Evolutionary conservation across 805 yeast species (phyloP).

Genomic region (Debaryomyces castellii): DNA sequence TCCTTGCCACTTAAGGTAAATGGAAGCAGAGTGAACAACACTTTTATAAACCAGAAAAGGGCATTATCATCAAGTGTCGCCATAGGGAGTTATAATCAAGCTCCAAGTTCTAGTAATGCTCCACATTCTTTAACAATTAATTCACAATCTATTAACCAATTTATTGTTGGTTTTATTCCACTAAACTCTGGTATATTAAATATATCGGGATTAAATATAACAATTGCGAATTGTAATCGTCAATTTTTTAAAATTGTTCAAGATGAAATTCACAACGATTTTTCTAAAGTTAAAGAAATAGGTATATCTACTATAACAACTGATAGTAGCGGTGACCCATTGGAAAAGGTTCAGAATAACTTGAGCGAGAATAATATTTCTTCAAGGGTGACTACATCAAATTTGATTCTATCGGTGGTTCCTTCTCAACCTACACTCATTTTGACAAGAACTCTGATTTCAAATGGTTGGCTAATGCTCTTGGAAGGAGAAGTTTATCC

Average conservation of each 20-base stretch:
- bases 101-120: neutral
- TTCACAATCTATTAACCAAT: conserved; percentile 26
- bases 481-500: conserved; percentile 70
- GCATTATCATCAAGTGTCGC: conserved; percentile 1
- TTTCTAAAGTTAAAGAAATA: conserved; percentile 9
- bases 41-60: neutral
- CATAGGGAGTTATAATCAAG: neutral
- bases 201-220: conserved; percentile 52
- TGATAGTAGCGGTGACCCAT: conserved; percentile 10
- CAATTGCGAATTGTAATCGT: conserved; percentile 48
- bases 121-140: conserved; percentile 18
- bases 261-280: conserved; percentile 17
- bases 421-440: conserved; percentile 62
- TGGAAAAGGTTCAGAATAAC: conserved; percentile 16
- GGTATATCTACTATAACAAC: conserved; percentile 3
- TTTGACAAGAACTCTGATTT: conserved; percentile 49
- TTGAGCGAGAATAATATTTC: conserved; percentile 22
- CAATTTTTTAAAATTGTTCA: conserved; percentile 45
- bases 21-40: neutral
- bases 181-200: conserved; percentile 45
- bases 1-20: neutral
- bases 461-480: conserved; percentile 70
- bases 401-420: conserved; percentile 30
- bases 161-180: conserved; percentile 51
- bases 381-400: conserved; percentile 16